Evolutionary conservation across 225 moss, liverwort and hornwort species (phyloP), one percentile per base, ranked within the genome.

Genomic region (Polytrichum commune): DNA sequence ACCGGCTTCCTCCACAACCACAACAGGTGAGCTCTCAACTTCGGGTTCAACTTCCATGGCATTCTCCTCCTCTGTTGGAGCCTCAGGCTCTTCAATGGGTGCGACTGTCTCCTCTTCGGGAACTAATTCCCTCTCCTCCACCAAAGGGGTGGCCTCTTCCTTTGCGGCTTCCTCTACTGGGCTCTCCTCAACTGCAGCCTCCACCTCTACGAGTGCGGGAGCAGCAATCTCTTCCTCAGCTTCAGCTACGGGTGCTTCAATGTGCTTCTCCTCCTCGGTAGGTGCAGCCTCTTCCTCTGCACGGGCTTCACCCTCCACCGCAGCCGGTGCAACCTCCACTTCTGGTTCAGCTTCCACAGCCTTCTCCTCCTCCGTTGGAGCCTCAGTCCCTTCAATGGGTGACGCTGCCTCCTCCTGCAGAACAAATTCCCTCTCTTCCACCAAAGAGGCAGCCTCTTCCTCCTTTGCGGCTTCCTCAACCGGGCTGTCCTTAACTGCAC

Each of bases 1-100:
- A 30, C 0, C 1, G 1, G 0, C 4, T 6, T 55, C 55, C 55
- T 19, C 55, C 55, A 19, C 55, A 5, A 0, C 19, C 55, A 4
- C 5, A 0, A 0, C 5, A 0, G 4, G 18, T 3, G 20, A 0
- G 1, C 5, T 1, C 1, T 57, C 56, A 0, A 0, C 56, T 6
- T 56, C 19, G 0, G 22, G 19, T 57, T 7, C 4, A 20, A 19
- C 0, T 57, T 7, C 56, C 20, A 32, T 1, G 3, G 7, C n/a
- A 19, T 19, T 7, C n/a, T 56, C 19, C 7, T 8, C 33, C 6
- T 20, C 56, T 6, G 4, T 19, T 56, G 19, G 19, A n/a, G 56
- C n/a, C 56, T 56, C 18, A 6, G 19, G 0, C 56, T 56, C 19
- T 6, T 56, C 56, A 5, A 56, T 19, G 0, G 19, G 56, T 7